These are phyloP conservation scores for Mycena rebaudengoi DNA, from an alignment of 768 basidiomycete genomes.

Conservation along the genomic window DNA sequence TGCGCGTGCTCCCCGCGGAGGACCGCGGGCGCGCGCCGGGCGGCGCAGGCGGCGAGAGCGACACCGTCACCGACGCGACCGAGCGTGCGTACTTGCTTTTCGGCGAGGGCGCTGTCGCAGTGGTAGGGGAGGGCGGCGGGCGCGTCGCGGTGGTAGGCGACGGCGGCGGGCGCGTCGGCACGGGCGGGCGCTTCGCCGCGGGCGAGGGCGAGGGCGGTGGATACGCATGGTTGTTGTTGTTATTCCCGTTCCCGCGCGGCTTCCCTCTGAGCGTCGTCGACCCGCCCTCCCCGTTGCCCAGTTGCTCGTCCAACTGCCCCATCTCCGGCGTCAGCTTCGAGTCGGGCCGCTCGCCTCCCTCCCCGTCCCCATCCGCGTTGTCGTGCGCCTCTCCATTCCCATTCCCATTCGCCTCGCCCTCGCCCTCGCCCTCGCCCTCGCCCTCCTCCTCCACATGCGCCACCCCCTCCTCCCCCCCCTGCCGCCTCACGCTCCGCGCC, in stretches of 20 bases:
- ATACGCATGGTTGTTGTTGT: slow-evolving; percentile 22
- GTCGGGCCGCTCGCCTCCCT: slow-evolving; percentile 57
- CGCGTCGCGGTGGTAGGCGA: slow-evolving; percentile 34
- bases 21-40: slow-evolving; percentile 18
- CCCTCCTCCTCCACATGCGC: slow-evolving; percentile 28
- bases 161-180: slow-evolving; percentile 27
- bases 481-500: slow-evolving; percentile 12
- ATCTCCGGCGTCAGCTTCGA: slow-evolving; percentile 72
- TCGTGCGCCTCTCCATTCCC: slow-evolving; percentile 26
- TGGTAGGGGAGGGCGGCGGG: slow-evolving; percentile 40
- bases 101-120: slow-evolving; percentile 40
- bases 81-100: slow-evolving; percentile 26
- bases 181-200: slow-evolving; percentile 40
- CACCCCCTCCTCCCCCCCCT: slow-evolving; percentile 33
- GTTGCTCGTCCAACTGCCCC: too few species aligned
- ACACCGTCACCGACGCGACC: slow-evolving; percentile 15
- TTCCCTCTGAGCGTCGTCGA: slow-evolving; percentile 27
- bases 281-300: too few species aligned
- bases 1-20: slow-evolving; percentile 12
- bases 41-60: slow-evolving; percentile 11
- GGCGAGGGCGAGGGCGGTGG: slow-evolving; percentile 22
- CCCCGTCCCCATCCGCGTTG: not conserved
- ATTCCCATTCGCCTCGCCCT: slow-evolving; percentile 30
- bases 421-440: slow-evolving; percentile 29
- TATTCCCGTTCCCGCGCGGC: slow-evolving; percentile 22